Evolutionary conservation across 768 basidiomycete species (phyloP), one percentile per base, ranked within the genome.

Genomic region (Tubosaeta sp.): DNA sequence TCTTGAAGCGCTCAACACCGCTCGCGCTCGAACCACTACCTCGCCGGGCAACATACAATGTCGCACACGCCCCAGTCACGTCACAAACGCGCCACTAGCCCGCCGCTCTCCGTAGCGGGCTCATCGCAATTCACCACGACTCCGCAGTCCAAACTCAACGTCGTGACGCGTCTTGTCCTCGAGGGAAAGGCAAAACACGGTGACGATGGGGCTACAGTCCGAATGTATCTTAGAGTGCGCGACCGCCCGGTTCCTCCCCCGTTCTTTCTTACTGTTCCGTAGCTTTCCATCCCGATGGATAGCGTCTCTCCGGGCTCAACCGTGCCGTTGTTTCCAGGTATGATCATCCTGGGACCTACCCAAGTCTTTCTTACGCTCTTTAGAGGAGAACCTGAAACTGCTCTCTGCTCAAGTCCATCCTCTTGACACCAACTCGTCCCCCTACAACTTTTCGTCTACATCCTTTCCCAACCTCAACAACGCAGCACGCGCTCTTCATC

Each of bases 331-430:
- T 90, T 90, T 65, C 81, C 83, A 55, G 88, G 88, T 84, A 51
- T 51, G 75, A 24, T 16, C 38, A 7, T 29, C 44, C 40, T 13
- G 36, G 12, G 10, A 38, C 27, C 11, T 13, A 24, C 16, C 18
- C 35, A 38, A 1, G 6, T 9, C 27, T 22, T 36, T 36, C 49
- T 61, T 41, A 32, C 45, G 7, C 40, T 8, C 44, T 0, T 6
- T 59, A 89, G 89, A 91, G 83, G 87, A 87, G 55, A 89, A 86
- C 61, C 70, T 90, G 53, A 89, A 87, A 66, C 77, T 91, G 42
- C 63, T 87, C 38, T 76, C 79, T 8, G 85, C 85, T 9, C 79
- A 87, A 63, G 80, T 89, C 4, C 89, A 91, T 58, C 89, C 90
- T 8, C 71, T 90, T 30, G 86, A 90, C 68, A 71, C 67, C 49